These are phyloP conservation scores for Isatis tinctoria DNA, from an alignment of 345 rosid genomes.

Conservation along the genomic window DNA sequence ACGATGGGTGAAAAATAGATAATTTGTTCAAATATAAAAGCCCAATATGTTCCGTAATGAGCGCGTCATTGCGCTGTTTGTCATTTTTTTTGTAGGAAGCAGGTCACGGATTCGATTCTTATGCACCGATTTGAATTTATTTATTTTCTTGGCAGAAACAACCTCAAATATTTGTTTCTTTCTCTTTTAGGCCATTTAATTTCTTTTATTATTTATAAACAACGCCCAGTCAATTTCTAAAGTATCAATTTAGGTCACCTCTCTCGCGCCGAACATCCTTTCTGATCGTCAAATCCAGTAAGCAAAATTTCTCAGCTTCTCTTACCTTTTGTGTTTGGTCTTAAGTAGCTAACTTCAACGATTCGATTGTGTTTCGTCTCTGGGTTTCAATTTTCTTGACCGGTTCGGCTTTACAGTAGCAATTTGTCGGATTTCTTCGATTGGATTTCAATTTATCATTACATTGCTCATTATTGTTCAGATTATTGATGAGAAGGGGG, in stretches of 20 bases:
- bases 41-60: too few species aligned
- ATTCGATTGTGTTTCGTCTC: background rate
- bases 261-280: conserved; percentile 10
- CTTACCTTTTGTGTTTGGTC: background rate
- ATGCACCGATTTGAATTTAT: background rate
- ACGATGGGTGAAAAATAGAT: too few species aligned
- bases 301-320: conserved; percentile 9
- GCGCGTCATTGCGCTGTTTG: too few species aligned
- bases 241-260: background rate
- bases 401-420: background rate
- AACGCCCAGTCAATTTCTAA: background rate
- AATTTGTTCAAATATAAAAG: too few species aligned
- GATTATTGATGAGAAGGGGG: background rate
- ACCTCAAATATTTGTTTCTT: conserved; percentile 4
- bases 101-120: background rate
- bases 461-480: background rate
- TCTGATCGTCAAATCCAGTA: conserved; percentile 28
- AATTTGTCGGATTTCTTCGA: background rate
- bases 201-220: too few species aligned
- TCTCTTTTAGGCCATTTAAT: background rate
- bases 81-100: too few species aligned
- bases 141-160: background rate
- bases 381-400: background rate
- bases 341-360: background rate
- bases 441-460: background rate